A percentile compares a stretch with the other conserved stretches of the same genome.
phyloP scores from a whole-genome alignment of 257 asterid species.

The Solanum medicagineum region DNA sequence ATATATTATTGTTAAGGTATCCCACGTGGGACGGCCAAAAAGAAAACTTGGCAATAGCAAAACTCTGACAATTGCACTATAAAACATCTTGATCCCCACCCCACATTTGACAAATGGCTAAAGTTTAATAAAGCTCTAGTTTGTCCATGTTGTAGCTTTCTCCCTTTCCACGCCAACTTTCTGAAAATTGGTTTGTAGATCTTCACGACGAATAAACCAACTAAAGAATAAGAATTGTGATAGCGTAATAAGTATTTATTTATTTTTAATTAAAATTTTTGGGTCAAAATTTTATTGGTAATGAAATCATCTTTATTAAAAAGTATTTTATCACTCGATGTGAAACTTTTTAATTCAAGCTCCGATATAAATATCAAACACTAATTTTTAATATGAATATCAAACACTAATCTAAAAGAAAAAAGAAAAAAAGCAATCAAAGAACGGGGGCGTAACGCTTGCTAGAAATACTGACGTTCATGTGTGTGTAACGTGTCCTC shows the following conservation, averaged over 20 bases:
- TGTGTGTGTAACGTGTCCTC: neutral
- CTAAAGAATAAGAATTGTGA: neutral
- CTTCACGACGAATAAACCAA: neutral
- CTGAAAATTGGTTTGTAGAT: neutral
- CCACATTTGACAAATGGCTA: neutral
- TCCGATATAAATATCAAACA: no score
- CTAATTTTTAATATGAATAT: no score
- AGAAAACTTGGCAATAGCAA: neutral
- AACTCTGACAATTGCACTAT: neutral
- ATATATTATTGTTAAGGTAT: neutral
- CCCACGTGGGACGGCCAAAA: neutral
- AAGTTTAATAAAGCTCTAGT: neutral
- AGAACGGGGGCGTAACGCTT: neutral
- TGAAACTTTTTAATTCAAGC: no score
- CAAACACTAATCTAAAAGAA: no score
- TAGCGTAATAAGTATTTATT: no score
- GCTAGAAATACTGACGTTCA: neutral
- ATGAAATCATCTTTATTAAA: no score
- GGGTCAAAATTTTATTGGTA: no score
- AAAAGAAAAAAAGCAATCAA: neutral
- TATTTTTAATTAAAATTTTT: accelerated
- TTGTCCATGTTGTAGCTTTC: neutral
- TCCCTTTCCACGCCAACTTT: neutral
- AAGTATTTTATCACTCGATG: no score
- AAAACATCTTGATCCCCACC: neutral